Evolutionary conservation across 1,284 basidiomycete species (phyloP).

Genomic region (Anthracocystis setariae): DNA sequence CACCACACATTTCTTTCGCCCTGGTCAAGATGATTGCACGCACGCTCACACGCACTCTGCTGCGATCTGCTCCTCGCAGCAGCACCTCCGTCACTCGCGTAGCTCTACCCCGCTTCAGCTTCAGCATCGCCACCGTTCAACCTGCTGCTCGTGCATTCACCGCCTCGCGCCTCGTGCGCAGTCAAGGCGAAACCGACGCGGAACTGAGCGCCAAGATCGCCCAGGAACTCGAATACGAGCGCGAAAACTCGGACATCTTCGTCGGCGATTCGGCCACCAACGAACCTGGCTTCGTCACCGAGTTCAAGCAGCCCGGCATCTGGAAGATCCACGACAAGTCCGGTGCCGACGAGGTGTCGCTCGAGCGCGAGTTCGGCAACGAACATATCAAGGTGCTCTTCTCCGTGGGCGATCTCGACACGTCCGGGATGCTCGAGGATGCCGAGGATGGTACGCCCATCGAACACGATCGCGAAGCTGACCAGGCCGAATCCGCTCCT

Average conservation of each 20-base stretch:
- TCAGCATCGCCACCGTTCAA: neutral
- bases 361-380: conserved; percentile 87
- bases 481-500: conserved; percentile 40
- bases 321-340: conserved; percentile 81
- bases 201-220: conserved; percentile 79
- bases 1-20: neutral
- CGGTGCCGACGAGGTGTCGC: conserved; percentile 83
- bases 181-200: conserved; percentile 74
- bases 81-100: conserved; percentile 5
- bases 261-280: conserved; percentile 60
- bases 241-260: conserved; percentile 70
- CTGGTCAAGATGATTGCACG: conserved; percentile 27
- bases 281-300: conserved; percentile 79
- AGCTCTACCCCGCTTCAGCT: conserved; percentile 1
- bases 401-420: conserved; percentile 64
- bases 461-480: conserved; percentile 50
- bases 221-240: conserved; percentile 87
- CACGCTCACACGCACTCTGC: conserved; percentile 15
- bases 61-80: conserved; percentile 16
- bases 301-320: conserved; percentile 78
- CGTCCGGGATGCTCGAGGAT: conserved; percentile 47
- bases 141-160: conserved; percentile 17
- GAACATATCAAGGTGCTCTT: conserved; percentile 72
- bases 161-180: conserved; percentile 5
- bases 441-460: conserved; percentile 70